Conservation (phyloP, 306 rosid species). For the Leucaena leucocephala region DNA sequence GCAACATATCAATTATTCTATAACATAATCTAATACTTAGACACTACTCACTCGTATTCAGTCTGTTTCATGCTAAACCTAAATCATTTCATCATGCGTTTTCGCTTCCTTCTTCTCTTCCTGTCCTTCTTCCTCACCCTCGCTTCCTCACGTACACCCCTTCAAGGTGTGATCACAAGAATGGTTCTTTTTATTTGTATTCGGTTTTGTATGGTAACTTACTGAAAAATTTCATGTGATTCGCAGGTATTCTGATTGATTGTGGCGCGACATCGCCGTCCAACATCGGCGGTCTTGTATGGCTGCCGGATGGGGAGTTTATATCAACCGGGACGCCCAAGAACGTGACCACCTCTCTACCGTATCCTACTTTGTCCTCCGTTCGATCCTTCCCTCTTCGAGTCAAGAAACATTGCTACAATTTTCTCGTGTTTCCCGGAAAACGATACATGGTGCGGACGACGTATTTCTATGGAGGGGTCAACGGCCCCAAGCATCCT, state of each 20-base stretch:
- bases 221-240: neutral
- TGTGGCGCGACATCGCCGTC: conserved; percentile 56
- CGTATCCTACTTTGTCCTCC: conserved; percentile 51
- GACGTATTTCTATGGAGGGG: conserved; percentile 76
- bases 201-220: neutral
- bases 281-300: conserved; percentile 44
- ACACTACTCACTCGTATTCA: neutral
- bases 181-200: neutral
- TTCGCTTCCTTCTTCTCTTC: conserved; percentile 44
- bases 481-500: conserved; percentile 44
- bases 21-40: neutral
- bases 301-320: conserved; percentile 61
- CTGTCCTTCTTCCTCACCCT: conserved; percentile 41
- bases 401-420: conserved; percentile 66
- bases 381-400: conserved; percentile 65
- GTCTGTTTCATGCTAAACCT: conserved; percentile 28
- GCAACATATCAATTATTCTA: neutral
- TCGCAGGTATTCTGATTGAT: conserved; percentile 52
- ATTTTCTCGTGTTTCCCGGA: conserved; percentile 52
- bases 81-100: conserved; percentile 44
- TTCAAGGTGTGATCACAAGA: conserved; percentile 46
- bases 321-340: conserved; percentile 54
- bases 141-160: conserved; percentile 44
- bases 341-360: conserved; percentile 42
- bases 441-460: conserved; percentile 70